phyloP scores from a whole-genome alignment of 2,329 filamentous ascomycete species.

The Aspergillus felis region DNA sequence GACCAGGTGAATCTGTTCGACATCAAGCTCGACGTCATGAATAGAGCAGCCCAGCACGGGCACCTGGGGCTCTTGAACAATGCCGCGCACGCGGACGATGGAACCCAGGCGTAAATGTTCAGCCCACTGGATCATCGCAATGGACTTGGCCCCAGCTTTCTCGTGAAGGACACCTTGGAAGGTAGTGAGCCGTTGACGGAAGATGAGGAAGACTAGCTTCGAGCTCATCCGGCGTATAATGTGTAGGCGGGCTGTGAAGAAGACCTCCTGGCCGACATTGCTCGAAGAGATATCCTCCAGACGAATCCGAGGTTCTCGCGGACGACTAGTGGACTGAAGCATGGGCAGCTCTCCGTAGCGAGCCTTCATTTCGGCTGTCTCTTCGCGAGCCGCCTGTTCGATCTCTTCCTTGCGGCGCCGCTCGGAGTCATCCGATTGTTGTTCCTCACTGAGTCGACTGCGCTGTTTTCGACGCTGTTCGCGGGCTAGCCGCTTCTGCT shows the following conservation, averaged over 20 bases:
- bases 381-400: conserved; percentile 46
- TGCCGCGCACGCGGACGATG: conserved; percentile 71
- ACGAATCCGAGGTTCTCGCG: conserved; percentile 45
- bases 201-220: conserved; percentile 77
- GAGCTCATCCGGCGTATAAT: conserved; percentile 78
- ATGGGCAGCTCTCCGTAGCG: conserved; percentile 57
- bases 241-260: conserved; percentile 70
- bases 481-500: conserved; percentile 41
- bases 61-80: conserved; percentile 68
- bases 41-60: conserved; percentile 71
- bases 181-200: conserved; percentile 77
- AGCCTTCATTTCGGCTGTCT: conserved; percentile 56
- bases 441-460: conserved; percentile 42
- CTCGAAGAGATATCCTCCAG: conserved; percentile 50
- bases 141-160: conserved; percentile 59
- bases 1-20: conserved; percentile 63
- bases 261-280: conserved; percentile 57
- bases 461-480: conserved; percentile 38
- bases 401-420: conserved; percentile 41
- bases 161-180: conserved; percentile 76
- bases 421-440: conserved; percentile 37
- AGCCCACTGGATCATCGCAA: conserved; percentile 80
- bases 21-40: conserved; percentile 70
- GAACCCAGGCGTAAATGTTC: conserved; percentile 76
- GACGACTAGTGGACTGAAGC: conserved; percentile 54